Base-by-base conservation (phyloP, 495 filamentous ascomycete genomes). In the Astrocystis sublimbata region DNA sequence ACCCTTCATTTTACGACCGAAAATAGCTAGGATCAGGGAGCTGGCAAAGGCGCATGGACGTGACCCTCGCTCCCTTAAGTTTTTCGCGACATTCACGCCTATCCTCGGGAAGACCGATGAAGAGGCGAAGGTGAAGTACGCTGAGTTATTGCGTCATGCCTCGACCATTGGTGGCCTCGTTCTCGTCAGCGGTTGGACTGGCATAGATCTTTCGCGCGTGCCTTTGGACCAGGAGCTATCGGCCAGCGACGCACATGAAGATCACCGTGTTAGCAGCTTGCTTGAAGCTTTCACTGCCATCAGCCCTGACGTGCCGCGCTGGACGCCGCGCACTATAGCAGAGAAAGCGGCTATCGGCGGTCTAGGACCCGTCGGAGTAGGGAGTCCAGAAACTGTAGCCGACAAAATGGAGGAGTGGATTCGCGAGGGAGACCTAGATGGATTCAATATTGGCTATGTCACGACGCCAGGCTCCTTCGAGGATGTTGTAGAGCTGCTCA, bases 351-450 rank as follows among this genome's bases (percentile, higher is more conserved):
- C 78, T 7, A 79, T 88, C 9, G 85, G 86, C 5, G 85, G 85
- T 4, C 62, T 75, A 2, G 85, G 84, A 0, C 78, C 81, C 0
- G 81, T 82, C 0, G 71, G 76, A 0, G 79, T 87, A 6, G 86
- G 85, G 0, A 87, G 82, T 1, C 71, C 86, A 1, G 63, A 71
- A 47, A 82, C 82, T 31, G 82, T 89, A 30, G 86, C 86, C 0
- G 83, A 88, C 67, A 74, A 80, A 19, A 73, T 89, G 76, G 84
- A 88, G 70, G 74, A 73, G 3, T 89, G 86, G 87, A 73, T 86
- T 2, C 58, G 76, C 23, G 85, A 87, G 61, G 85, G 81, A 0
- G 85, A 86, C 69, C 75, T 88, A 13, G 86, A 89, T 72, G 86
- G 85, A 19, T 88, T 88, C 65, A 88, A 87, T 50, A 65, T 88